Evolutionary conservation across 371 early-diverging fungal species (phyloP).

Genomic region (Apophysomyces trapeziformis): DNA sequence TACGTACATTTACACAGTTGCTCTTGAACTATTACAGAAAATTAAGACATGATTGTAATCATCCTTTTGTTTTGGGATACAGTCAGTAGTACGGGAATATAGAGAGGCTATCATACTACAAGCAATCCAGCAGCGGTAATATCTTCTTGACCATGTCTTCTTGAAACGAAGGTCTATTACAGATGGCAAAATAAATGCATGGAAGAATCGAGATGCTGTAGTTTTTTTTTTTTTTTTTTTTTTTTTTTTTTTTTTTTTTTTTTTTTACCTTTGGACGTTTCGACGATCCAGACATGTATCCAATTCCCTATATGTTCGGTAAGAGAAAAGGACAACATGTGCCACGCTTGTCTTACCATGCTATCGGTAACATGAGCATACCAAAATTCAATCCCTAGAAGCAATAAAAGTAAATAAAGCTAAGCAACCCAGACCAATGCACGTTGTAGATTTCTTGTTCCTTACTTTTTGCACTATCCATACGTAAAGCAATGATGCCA

Average conservation of each 20-base stretch:
- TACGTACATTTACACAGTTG: too few species aligned
- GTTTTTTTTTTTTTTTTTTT: too few species aligned
- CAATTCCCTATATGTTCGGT: constrained; percentile 43
- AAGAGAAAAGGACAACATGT: not conserved
- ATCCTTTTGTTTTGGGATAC: too few species aligned
- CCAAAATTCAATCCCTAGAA: constrained; percentile 54
- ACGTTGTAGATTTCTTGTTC: not conserved
- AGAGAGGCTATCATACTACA: constrained; percentile 5
- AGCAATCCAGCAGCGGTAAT: constrained; percentile 29
- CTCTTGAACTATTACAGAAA: too few species aligned
- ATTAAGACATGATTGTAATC: too few species aligned
- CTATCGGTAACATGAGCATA: constrained; percentile 61
- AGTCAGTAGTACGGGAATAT: too few species aligned
- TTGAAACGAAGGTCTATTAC: constrained; percentile 37
- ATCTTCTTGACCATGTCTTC: constrained; percentile 23
- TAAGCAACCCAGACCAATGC: not conserved
- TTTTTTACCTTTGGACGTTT: constrained; percentile 34
- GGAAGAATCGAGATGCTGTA: not conserved
- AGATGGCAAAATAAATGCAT: not conserved
- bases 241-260: too few species aligned
- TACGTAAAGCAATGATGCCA: constrained; percentile 49
- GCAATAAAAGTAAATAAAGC: not conserved
- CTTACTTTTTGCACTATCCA: constrained; percentile 21
- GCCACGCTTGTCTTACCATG: constrained; percentile 48
- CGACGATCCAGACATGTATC: constrained; percentile 46